Evolutionary conservation across 306 rosid species (phyloP).

Genomic region (Lablab purpureus): DNA sequence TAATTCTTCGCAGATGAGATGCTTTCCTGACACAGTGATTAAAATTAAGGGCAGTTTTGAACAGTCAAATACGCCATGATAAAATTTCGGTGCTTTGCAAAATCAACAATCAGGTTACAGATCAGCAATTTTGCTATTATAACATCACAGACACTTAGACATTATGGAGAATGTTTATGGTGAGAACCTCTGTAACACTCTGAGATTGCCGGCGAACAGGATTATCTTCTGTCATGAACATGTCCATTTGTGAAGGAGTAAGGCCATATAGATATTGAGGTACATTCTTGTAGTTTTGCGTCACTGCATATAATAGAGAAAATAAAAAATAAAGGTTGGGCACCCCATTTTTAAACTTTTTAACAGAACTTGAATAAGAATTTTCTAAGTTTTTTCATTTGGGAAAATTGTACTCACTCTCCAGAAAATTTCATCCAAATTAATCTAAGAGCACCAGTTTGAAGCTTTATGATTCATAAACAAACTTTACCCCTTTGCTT

Average conservation of each 20-base stretch:
- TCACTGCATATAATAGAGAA: conserved; percentile 64
- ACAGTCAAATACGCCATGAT: not conserved
- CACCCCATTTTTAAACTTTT: conserved; percentile 22
- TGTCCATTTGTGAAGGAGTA: conserved; percentile 85
- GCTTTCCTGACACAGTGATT: conserved; percentile 65
- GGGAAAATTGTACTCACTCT: not conserved
- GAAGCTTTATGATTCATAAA: conserved; percentile 16
- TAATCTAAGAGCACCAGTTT: not conserved
- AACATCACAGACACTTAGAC: conserved; percentile 28
- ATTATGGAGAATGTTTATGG: conserved; percentile 29
- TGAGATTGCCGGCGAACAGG: conserved; percentile 66
- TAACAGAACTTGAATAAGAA: not conserved
- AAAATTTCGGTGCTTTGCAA: not conserved
- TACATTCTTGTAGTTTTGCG: conserved; percentile 79
- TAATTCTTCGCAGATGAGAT: conserved; percentile 81
- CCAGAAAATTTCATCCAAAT: conserved; percentile 17
- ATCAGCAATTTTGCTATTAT: not conserved
- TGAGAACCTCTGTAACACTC: conserved; percentile 78
- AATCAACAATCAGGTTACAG: conserved; percentile 17
- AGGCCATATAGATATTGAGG: conserved; percentile 88
- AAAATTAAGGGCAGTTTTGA: conserved; percentile 34
- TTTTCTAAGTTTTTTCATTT: not conserved
- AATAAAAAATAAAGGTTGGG: conserved; percentile 28
- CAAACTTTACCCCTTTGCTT: not conserved
- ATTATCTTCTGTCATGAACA: conserved; percentile 91